These are phyloP conservation scores for Loxodes magnus DNA, from an alignment of 73 alveolate genomes.

Conservation along the genomic window DNA sequence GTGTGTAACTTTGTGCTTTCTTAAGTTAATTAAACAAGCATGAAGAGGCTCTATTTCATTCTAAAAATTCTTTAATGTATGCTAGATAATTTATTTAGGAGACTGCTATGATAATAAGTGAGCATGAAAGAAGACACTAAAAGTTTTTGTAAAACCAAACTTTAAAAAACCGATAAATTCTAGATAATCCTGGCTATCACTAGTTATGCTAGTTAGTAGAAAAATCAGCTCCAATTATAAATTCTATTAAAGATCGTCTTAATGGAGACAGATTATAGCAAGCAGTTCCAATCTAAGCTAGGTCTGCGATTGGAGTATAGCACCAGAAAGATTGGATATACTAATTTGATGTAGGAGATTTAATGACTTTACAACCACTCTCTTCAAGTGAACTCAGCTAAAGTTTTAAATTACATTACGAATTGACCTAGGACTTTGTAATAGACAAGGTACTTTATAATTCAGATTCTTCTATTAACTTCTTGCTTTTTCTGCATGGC, in stretches of 20 bases:
- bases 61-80: conserved; percentile 58
- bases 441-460: conserved; percentile 14
- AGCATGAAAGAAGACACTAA: conserved; percentile 18
- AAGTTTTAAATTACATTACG: conserved; percentile 9
- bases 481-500: conserved; percentile 78
- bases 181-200: not conserved
- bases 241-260: not conserved
- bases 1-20: conserved; percentile 84
- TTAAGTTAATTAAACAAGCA: conserved; percentile 65
- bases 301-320: conserved; percentile 7
- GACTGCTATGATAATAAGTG: conserved; percentile 29
- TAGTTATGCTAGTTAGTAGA: not conserved
- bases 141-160: conserved; percentile 1
- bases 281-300: not conserved
- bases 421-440: conserved; percentile 35
- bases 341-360: conserved; percentile 27
- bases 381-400: conserved; percentile 32
- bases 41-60: conserved; percentile 70
- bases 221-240: too few species aligned
- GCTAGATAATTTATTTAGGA: conserved; percentile 58
- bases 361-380: conserved; percentile 43
- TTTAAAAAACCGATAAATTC: not conserved
- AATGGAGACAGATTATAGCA: not conserved
- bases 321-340: conserved; percentile 48
- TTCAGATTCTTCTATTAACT: conserved; percentile 40